Conservation (phyloP, 1,284 basidiomycete genomes). For the Cutaneotrichosporon sp. region DNA sequence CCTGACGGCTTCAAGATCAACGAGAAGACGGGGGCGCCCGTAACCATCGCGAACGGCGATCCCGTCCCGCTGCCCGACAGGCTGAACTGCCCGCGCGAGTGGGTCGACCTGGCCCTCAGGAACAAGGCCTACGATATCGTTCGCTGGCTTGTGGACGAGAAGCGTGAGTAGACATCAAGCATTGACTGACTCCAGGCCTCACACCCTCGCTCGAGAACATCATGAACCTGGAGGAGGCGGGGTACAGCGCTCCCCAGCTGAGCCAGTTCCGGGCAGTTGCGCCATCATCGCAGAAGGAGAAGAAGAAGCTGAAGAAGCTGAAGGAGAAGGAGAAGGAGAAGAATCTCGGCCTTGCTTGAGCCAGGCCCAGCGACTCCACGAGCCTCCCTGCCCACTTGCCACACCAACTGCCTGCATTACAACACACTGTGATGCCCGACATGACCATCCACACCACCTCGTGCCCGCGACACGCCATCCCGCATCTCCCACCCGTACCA, state of each 20-base stretch:
- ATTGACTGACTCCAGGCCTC: conserved; percentile 13
- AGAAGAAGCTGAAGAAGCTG: not conserved
- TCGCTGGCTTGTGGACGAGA: conserved; percentile 72
- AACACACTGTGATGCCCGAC: too few relatives aligned
- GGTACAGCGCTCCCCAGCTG: not conserved
- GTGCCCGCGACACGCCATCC: too few relatives aligned
- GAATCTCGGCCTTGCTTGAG: too few relatives aligned
- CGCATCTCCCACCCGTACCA: too few relatives aligned
- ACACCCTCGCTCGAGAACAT: conserved; percentile 20
- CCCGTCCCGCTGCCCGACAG: conserved; percentile 30
- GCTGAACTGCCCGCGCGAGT: conserved; percentile 9
- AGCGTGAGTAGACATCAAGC: conserved; percentile 58
- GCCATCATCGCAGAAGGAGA: not conserved
- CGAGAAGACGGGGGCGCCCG: not conserved
- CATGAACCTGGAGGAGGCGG: conserved; percentile 15
- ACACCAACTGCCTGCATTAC: too few relatives aligned
- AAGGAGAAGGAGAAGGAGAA: not conserved
- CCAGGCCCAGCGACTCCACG: too few relatives aligned
- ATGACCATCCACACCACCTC: too few relatives aligned
- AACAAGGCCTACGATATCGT: conserved; percentile 62
- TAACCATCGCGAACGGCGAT: conserved; percentile 27
- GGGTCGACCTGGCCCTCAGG: conserved; percentile 55
- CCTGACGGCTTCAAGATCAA: conserved; percentile 23
- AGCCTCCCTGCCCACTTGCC: too few relatives aligned
- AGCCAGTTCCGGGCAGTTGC: not conserved